Percentiles rank a stretch among this genome's conserved stretches.
Conservation (phyloP, 192 early-diverging fungal genomes). For the Coemansia furcata region DNA sequence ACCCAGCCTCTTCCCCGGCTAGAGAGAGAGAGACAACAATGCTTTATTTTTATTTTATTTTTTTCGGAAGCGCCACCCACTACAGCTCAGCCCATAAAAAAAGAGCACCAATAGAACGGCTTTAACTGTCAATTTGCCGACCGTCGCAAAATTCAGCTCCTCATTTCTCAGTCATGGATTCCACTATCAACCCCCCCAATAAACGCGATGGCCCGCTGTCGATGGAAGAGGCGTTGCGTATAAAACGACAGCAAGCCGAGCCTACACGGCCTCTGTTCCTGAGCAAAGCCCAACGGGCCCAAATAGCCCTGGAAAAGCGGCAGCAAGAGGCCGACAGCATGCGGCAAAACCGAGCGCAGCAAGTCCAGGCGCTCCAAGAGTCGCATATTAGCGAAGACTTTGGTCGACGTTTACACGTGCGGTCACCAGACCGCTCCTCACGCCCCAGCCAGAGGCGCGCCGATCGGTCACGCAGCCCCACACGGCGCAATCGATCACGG, state of each 20-base stretch:
- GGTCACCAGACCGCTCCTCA: background rate
- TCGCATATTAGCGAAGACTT: conserved; percentile 5
- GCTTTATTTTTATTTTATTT: background rate
- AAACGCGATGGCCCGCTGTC: conserved; percentile 30
- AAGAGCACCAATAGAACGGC: too few species aligned
- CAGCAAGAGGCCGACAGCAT: conserved; percentile 78
- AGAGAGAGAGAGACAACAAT: background rate
- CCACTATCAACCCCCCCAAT: background rate
- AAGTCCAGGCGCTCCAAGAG: conserved; percentile 47
- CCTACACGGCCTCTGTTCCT: conserved; percentile 60
- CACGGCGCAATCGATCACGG: background rate
- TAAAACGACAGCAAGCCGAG: conserved; percentile 26
- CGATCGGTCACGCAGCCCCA: conserved; percentile 5
- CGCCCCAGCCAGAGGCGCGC: conserved; percentile 20
- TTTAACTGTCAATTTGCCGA: background rate
- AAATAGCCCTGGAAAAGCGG: conserved; percentile 78
- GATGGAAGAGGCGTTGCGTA: conserved; percentile 38
- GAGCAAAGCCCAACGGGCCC: conserved; percentile 87
- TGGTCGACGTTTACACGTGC: background rate
- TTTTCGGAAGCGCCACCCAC: background rate
- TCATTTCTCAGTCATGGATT: background rate
- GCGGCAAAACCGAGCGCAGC: conserved; percentile 61
- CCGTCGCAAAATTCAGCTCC: background rate
- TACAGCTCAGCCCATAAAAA: background rate
- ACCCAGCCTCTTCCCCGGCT: background rate